Evolutionary conservation across 495 filamentous ascomycete genomes (phyloP).

Genomic region (Chlorociboria aeruginascens): DNA sequence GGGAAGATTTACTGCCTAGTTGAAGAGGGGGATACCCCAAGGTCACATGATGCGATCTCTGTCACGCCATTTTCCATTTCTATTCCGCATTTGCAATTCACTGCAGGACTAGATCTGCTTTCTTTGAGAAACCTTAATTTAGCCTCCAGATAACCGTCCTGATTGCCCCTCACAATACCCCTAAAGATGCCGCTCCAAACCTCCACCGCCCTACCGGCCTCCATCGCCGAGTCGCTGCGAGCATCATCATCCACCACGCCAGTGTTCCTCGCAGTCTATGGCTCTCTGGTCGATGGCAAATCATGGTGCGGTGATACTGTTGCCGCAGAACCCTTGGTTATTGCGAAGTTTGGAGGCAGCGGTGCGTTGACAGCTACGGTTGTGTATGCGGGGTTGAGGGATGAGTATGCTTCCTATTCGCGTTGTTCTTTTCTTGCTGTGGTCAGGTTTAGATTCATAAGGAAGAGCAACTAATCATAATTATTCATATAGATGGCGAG

Average conservation of each 20-base stretch:
- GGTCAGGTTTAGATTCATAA: background rate
- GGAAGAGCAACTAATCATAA: too few species aligned
- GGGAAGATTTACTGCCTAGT: too few species aligned
- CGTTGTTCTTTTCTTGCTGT: background rate
- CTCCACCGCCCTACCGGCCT: background rate
- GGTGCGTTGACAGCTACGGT: constrained; percentile 1
- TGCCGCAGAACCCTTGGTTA: constrained; percentile 7
- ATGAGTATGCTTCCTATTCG: constrained; percentile 8
- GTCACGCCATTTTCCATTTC: too few species aligned
- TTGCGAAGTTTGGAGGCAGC: background rate
- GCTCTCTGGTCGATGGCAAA: constrained; percentile 1
- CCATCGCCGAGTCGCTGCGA: background rate
- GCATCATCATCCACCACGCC: background rate
- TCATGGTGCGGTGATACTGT: constrained; percentile 12
- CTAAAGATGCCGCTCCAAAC: constrained; percentile 5
- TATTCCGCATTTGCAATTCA: too few species aligned
- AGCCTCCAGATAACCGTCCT: too few species aligned
- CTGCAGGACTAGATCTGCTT: too few species aligned
- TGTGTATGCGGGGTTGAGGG: constrained; percentile 6
- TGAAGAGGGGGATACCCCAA: too few species aligned
- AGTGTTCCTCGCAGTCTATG: constrained; percentile 7
- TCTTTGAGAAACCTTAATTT: too few species aligned
- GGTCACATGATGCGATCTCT: too few species aligned
- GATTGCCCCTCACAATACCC: background rate
- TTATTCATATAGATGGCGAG: constrained; percentile 5